A percentile compares a stretch with the other conserved stretches of the same genome.
Evolutionary conservation across 129 eudicot genomes (phyloP).

Genomic region (Pittosporum tobira): DNA sequence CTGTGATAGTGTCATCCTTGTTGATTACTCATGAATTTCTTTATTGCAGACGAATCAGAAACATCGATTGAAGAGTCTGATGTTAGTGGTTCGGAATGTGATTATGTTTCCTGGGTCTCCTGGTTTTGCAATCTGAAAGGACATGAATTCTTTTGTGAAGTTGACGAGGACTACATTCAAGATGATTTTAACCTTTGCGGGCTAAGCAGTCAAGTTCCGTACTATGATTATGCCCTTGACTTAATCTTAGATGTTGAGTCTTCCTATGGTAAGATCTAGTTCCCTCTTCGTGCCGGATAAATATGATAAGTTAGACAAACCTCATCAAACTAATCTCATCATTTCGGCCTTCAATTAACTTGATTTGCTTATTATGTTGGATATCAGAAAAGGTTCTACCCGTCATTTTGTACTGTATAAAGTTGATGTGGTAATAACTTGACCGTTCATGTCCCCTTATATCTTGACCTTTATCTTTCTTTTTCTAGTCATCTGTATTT

Average conservation of each 20-base stretch:
- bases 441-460: no score
- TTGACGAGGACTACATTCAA: constrained; percentile 29
- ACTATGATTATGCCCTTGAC: constrained; percentile 34
- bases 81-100: constrained; percentile 39
- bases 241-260: constrained; percentile 30
- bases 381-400: no score
- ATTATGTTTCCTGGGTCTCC: constrained; percentile 31
- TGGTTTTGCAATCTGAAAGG: constrained; percentile 38
- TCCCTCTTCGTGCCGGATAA: background rate
- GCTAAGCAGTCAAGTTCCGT: constrained; percentile 26
- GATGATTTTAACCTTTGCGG: constrained; percentile 33
- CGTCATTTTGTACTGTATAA: no score
- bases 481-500: no score
- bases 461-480: no score
- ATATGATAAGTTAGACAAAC: background rate
- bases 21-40: background rate
- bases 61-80: constrained; percentile 32
- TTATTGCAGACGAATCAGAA: constrained; percentile 27
- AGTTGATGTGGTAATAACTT: no score
- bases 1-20: no score
- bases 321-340: no score
- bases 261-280: constrained; percentile 20
- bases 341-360: no score
- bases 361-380: no score
- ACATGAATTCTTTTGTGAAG: constrained; percentile 28